A percentile compares a stretch with the other conserved stretches of the same genome.
These are phyloP conservation scores for Diaporthe eres DNA, from an alignment of 2,329 filamentous ascomycete genomes.

Conservation along the genomic window DNA sequence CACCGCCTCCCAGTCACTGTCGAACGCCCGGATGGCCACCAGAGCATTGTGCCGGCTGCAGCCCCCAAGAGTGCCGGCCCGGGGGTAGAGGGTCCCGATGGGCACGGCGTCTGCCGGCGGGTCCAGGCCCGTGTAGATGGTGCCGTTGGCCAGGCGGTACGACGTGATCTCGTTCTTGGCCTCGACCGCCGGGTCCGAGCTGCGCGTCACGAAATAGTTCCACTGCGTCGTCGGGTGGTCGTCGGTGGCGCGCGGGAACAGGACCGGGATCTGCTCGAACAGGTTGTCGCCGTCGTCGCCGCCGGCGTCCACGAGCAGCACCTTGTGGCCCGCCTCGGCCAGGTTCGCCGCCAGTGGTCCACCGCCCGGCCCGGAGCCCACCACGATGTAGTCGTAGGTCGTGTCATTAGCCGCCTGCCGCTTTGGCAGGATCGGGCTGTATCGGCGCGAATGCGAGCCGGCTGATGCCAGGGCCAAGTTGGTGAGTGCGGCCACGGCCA, in stretches of 20 bases:
- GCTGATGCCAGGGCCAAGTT: background rate
- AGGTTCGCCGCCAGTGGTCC: slow-evolving; percentile 38
- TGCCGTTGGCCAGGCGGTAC: slow-evolving; percentile 65
- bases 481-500: background rate
- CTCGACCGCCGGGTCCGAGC: slow-evolving; percentile 66
- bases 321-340: slow-evolving; percentile 37
- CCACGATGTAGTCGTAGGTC: slow-evolving; percentile 39
- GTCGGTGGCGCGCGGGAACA: slow-evolving; percentile 69
- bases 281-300: slow-evolving; percentile 66
- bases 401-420: slow-evolving; percentile 23
- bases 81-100: slow-evolving; percentile 71
- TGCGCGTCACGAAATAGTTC: slow-evolving; percentile 77
- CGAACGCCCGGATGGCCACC: slow-evolving; percentile 65
- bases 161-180: slow-evolving; percentile 71
- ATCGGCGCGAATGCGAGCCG: background rate
- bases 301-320: slow-evolving; percentile 64
- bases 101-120: slow-evolving; percentile 66
- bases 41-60: slow-evolving; percentile 70
- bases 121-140: slow-evolving; percentile 65
- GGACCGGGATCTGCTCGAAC: slow-evolving; percentile 35
- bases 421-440: slow-evolving; percentile 27
- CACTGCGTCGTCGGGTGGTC: slow-evolving; percentile 67
- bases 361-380: slow-evolving; percentile 39
- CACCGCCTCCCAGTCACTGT: slow-evolving; percentile 68
- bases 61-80: slow-evolving; percentile 69